phyloP scores from a whole-genome alignment of 345 rosid genomes.

The Rhodamnia rubescens region DNA sequence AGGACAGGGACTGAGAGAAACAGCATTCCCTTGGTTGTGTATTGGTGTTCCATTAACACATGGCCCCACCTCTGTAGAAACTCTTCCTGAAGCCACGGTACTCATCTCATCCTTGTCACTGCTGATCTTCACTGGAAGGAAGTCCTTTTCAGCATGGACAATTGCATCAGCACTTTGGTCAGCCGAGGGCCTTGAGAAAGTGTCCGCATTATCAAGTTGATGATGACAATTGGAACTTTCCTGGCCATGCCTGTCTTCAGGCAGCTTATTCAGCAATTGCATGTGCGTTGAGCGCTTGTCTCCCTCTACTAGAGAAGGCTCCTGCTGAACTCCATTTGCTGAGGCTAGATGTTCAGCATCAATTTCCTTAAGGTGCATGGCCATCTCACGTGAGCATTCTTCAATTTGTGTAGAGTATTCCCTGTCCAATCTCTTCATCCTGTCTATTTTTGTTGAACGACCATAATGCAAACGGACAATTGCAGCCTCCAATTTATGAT shows the following conservation, averaged over 20 bases:
- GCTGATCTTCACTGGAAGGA: neutral
- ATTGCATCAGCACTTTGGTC: neutral
- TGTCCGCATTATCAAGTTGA: neutral
- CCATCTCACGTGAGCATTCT: slow-evolving; percentile 23
- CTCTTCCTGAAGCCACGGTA: neutral
- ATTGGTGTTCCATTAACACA: slow-evolving; percentile 1
- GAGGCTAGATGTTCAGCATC: slow-evolving; percentile 30
- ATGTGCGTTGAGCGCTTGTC: slow-evolving; percentile 34
- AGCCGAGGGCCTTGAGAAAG: neutral
- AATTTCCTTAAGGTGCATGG: slow-evolving; percentile 17
- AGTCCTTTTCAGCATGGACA: neutral
- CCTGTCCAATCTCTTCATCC: slow-evolving; percentile 36
- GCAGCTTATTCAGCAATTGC: slow-evolving; percentile 16
- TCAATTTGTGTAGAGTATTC: slow-evolving; percentile 29
- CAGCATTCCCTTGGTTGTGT: slow-evolving; percentile 7
- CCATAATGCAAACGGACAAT: slow-evolving; percentile 31
- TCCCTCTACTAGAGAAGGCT: slow-evolving; percentile 32
- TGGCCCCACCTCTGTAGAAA: neutral
- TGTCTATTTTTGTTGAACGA: slow-evolving; percentile 23
- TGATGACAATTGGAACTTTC: neutral
- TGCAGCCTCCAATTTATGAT: slow-evolving; percentile 33
- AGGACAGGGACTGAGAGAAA: slow-evolving; percentile 9
- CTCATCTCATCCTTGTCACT: neutral
- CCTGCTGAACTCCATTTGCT: slow-evolving; percentile 22
- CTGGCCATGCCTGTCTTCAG: slow-evolving; percentile 2